Evolutionary conservation across 2,329 filamentous ascomycete genomes (phyloP).

Genomic region (Gaeumannomyces sp.): DNA sequence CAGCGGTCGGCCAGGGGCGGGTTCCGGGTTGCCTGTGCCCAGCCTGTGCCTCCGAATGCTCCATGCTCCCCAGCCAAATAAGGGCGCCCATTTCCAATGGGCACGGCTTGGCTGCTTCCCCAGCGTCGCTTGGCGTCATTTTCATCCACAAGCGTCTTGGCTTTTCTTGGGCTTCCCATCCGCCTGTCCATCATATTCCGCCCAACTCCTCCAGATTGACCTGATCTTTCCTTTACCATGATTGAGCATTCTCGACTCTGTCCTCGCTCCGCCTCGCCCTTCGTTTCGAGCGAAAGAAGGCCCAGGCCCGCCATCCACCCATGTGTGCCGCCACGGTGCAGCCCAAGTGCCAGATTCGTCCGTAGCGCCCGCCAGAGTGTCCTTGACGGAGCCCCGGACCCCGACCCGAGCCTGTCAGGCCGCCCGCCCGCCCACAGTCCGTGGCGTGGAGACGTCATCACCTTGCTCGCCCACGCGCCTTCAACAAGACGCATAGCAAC

Average conservation of each 20-base stretch:
- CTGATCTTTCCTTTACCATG: not conserved
- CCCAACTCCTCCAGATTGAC: not conserved
- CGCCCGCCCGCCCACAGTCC: not conserved
- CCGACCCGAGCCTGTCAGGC: not conserved
- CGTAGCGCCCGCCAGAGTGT: not conserved
- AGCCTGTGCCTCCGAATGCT: not conserved
- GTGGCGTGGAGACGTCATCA: not conserved
- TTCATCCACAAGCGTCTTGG: slow-evolving; percentile 10
- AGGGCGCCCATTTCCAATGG: not conserved
- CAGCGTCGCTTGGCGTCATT: slow-evolving; percentile 7
- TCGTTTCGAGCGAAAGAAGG: slow-evolving; percentile 4
- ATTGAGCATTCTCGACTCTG: not conserved
- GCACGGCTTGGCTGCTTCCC: not conserved
- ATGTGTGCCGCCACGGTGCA: not conserved
- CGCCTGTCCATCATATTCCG: not conserved
- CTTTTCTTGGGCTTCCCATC: slow-evolving; percentile 10
- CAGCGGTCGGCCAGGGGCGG: not conserved
- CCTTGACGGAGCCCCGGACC: not conserved
- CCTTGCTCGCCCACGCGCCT: not conserved
- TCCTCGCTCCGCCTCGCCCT: not conserved
- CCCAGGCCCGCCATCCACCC: not conserved
- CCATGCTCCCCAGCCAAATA: not conserved
- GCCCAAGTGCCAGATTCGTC: not conserved
- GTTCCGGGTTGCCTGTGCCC: not conserved
- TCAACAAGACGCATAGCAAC: not conserved